These are phyloP conservation scores for Pseudogymnoascus sp. DNA, from an alignment of 2,329 filamentous ascomycete genomes.

Conservation along the genomic window DNA sequence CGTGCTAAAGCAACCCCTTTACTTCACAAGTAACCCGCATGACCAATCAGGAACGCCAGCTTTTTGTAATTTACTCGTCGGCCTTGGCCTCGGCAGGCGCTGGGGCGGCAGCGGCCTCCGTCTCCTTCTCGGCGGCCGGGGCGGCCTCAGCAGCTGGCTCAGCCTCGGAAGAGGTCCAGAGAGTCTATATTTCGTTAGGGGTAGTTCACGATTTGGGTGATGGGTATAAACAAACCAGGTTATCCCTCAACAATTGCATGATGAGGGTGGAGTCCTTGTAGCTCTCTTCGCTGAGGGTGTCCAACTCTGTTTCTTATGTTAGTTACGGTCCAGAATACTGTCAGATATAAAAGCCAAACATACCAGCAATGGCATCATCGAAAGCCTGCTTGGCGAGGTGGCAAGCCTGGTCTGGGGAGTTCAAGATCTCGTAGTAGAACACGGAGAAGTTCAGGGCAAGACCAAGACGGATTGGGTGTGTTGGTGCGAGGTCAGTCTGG, in stretches of 20 bases:
- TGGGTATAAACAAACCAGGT: slow-evolving; percentile 46
- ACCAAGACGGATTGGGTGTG: slow-evolving; percentile 95
- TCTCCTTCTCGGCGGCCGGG: slow-evolving; percentile 42
- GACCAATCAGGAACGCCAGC: slow-evolving; percentile 28
- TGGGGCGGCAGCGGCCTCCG: slow-evolving; percentile 50
- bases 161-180: slow-evolving; percentile 98
- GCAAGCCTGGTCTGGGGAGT: slow-evolving; percentile 95
- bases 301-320: slow-evolving; percentile 55
- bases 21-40: slow-evolving; percentile 25
- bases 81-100: slow-evolving; percentile 34
- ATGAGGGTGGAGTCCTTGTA: slow-evolving; percentile 99
- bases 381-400: slow-evolving; percentile 99
- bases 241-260: slow-evolving; percentile 98
- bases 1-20: slow-evolving; percentile 25
- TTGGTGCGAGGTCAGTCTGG: slow-evolving; percentile 93
- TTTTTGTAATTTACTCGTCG: slow-evolving; percentile 25
- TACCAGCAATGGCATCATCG: slow-evolving; percentile 86
- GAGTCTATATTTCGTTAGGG: slow-evolving; percentile 57
- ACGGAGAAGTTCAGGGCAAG: slow-evolving; percentile 98
- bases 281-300: slow-evolving; percentile 94
- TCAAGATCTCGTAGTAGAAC: slow-evolving; percentile 99
- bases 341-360: slow-evolving; percentile 8
- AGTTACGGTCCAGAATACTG: slow-evolving; percentile 11
- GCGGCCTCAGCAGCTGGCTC: slow-evolving; percentile 63
- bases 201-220: not conserved